Evolutionary conservation across 164 flowering plant genomes (phyloP), one percentile per base, ranked within the genome.

Genomic region (Piper betle): DNA sequence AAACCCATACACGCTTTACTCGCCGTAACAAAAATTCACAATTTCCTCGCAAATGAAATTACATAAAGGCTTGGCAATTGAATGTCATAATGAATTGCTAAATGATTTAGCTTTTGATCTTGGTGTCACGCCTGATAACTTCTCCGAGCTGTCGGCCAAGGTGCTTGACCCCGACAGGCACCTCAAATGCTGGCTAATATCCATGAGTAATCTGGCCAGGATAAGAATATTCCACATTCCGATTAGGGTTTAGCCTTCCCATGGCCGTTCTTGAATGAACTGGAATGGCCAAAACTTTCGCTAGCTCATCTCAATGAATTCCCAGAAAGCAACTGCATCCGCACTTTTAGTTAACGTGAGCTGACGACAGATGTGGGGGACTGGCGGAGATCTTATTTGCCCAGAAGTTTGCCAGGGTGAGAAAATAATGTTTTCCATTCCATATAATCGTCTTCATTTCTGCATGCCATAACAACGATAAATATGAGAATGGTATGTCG

Each of bases 341-440:
- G 10, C 50, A 46, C 50, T 46, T 25, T 69, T 38, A 58, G 52
- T 58, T 12, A 52, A 60, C 38, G 40, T 33, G 60, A 15, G 70
- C 52, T 15, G 53, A 55, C 40, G 87, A 79, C 67, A 84, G 67
- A 38, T 67, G 63, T 46, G 98, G 96, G 62, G 87, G 88, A 67
- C 81, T 74, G 37, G n/a, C 42, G 58, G 91, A 82, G 20, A 93
- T 65, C 48, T 74, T 71, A 77, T 93, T 93, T 18, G 81, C 88
- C 97, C 97, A 93, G 73, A 90, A 68, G 73, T 93, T 93, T 15
- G 88, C 97, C 7, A 86, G 71, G 3, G 63, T 71, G 17, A 88
- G 68, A 64, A 86, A 85, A 76, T 74, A 88, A 7, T 73, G 75
- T 65, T 79, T 71, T 55, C 81, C 90, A 50, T 85, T 71, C 98